Base-by-base conservation (phyloP, 2,329 filamentous ascomycete genomes). In the Botrytis paeoniae region DNA sequence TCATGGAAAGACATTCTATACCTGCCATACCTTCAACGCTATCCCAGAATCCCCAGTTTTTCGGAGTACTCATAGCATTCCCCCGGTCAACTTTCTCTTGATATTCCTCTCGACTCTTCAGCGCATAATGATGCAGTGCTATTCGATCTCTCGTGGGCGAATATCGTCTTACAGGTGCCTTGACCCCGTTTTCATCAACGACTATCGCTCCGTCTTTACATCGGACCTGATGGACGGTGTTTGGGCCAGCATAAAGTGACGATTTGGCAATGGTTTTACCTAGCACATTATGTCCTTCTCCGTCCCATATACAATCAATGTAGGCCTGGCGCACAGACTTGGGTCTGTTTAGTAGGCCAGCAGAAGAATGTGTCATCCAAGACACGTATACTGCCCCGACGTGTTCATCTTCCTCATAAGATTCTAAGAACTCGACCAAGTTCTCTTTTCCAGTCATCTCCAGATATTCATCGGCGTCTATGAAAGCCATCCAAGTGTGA, bases 401-500 rank as follows among this genome's bases (percentile, higher is more conserved):
- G 12, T 74, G 66, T 12, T 73, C 48, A 25, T 78, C 70, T 10
- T 75, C 66, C 69, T 80, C 77, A 5, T 78, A 76, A 7, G 59
- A 72, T 37, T 72, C 76, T n/a, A 82, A 73, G n/a, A 82, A 73
- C 2, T 77, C 75, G n/a, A 76, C 73, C 1, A 81, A 64, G 0
- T 77, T 79, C 57, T 81, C 76, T 14, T 73, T 72, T 10, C 74
- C 73, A 14, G 75, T 65, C 73, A 75, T 74, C 43, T 81, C 81
- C 37, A 82, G 74, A 71, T 81, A 82, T 73, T 82, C 79, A 35
- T 80, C 79, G 4, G 73, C 76, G 35, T 80, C 78, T 12, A 80
- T 43, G 69, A 81, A 82, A 3, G 77, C 80, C 73, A 82, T 79
- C 81, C 81, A 82, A 29, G 77, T 81, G 74, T 81, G 80, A 29